Percentiles rank a stretch among this genome's conserved stretches.
Evolutionary conservation across 177 flowering plant genomes (phyloP).

Genomic region (Telopea speciosissima): DNA sequence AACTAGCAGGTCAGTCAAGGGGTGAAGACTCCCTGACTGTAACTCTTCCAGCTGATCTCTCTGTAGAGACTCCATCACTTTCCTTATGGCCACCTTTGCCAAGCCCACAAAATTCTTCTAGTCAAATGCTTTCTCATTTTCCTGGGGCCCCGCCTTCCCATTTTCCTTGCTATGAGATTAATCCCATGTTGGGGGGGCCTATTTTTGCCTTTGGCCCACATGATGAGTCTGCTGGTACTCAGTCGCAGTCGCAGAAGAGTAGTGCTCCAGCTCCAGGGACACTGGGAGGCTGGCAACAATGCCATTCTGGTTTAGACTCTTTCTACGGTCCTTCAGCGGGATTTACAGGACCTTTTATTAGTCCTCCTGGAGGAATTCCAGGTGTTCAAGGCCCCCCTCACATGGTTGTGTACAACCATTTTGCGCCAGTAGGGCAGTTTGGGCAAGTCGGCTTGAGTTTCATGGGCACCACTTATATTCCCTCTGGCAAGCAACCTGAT

Average conservation of each 20-base stretch:
- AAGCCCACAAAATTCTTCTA: conserved; percentile 67
- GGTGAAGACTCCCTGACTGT: conserved; percentile 75
- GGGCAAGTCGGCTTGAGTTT: conserved; percentile 94
- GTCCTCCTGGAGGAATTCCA: conserved; percentile 74
- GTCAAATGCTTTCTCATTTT: conserved; percentile 78
- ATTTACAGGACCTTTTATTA: conserved; percentile 78
- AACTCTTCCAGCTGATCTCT: conserved; percentile 91
- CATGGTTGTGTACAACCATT: conserved; percentile 96
- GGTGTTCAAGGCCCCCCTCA: conserved; percentile 89
- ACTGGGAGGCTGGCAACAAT: conserved; percentile 71
- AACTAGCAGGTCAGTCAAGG: conserved; percentile 42
- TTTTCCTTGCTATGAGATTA: conserved; percentile 86
- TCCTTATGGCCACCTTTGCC: conserved; percentile 79
- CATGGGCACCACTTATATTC: conserved; percentile 89
- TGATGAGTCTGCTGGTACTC: conserved; percentile 59
- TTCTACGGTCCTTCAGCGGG: conserved; percentile 89
- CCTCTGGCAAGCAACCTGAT: conserved; percentile 91
- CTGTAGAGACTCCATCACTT: conserved; percentile 80
- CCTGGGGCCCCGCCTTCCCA: conserved; percentile 69
- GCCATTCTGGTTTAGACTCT: conserved; percentile 79
- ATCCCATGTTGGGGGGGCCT: conserved; percentile 79
- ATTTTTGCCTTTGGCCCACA: conserved; percentile 84
- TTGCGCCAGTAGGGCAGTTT: conserved; percentile 91
- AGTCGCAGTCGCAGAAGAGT: conserved; percentile 56
- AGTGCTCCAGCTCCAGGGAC: conserved; percentile 47